A percentile compares a stretch with the other conserved stretches of the same genome.
phyloP scores from a whole-genome alignment of 306 rosid species.

The Purshia tridentata region DNA sequence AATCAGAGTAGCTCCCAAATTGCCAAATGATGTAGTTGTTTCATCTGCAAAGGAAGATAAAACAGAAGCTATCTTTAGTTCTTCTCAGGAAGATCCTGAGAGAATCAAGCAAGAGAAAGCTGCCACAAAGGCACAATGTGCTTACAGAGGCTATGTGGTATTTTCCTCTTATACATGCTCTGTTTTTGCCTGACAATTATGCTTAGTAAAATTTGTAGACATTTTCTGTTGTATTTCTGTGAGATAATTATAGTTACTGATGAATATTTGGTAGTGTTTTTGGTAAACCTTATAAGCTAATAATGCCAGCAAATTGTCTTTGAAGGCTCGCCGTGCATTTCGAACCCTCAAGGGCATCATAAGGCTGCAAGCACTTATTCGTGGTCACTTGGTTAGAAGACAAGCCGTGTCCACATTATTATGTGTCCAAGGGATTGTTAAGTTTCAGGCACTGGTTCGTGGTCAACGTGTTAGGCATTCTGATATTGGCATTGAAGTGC shows the following conservation, averaged over 20 bases:
- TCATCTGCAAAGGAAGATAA: constrained; percentile 29
- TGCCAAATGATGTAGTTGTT: constrained; percentile 32
- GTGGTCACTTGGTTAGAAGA: constrained; percentile 42
- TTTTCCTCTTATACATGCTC: constrained; percentile 6
- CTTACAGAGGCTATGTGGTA: constrained; percentile 73
- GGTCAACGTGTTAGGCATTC: constrained; percentile 29
- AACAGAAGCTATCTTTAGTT: constrained; percentile 25
- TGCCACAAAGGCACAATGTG: constrained; percentile 61
- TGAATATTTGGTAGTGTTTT: neutral
- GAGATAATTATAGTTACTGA: neutral
- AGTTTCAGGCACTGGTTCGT: constrained; percentile 35
- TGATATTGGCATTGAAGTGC: constrained; percentile 7
- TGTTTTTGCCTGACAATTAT: neutral
- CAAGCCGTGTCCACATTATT: constrained; percentile 37
- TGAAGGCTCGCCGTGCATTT: constrained; percentile 39
- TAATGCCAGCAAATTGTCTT: neutral
- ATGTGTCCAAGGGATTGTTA: constrained; percentile 36
- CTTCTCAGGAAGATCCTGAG: constrained; percentile 40
- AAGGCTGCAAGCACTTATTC: constrained; percentile 37
- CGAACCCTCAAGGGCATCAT: constrained; percentile 29
- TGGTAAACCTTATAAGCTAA: neutral
- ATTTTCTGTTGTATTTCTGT: neutral
- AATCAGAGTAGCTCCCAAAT: constrained; percentile 34
- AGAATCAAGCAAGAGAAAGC: constrained; percentile 47
- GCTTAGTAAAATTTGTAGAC: neutral